Evolutionary conservation across 106 monocot genomes (phyloP).

Genomic region (Dendrobium catenatum): DNA sequence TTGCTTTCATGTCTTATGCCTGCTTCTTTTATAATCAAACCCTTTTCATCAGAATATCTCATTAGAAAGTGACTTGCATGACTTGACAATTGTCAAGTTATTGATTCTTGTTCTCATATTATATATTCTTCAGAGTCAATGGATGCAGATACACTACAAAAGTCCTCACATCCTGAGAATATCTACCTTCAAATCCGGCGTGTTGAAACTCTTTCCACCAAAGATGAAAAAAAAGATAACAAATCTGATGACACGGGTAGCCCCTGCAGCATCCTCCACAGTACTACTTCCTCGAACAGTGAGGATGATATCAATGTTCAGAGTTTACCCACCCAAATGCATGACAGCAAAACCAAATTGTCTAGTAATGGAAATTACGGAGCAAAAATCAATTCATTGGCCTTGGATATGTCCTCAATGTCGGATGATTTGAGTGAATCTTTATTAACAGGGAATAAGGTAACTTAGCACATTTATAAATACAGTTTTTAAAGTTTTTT

Average conservation of each 20-base stretch:
- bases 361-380: conserved; percentile 31
- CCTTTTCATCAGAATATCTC: too few species aligned
- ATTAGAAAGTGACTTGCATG: too few species aligned
- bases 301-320: conserved; percentile 25
- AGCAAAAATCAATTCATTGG: not conserved
- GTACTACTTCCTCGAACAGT: conserved; percentile 15
- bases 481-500: not conserved
- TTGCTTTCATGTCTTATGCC: too few species aligned
- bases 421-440: not conserved
- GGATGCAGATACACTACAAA: not conserved
- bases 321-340: conserved; percentile 16
- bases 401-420: not conserved
- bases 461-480: not conserved
- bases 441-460: not conserved
- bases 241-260: not conserved
- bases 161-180: not conserved
- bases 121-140: not conserved
- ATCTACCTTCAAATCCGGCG: not conserved
- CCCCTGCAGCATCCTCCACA: conserved; percentile 8
- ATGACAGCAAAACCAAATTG: conserved; percentile 1
- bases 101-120: not conserved
- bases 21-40: too few species aligned
- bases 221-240: not conserved
- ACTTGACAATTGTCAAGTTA: too few species aligned
- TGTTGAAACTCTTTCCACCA: not conserved